These are phyloP conservation scores for Gloeostereum incarnatum DNA, from an alignment of 768 basidiomycete genomes.

Conservation along the genomic window DNA sequence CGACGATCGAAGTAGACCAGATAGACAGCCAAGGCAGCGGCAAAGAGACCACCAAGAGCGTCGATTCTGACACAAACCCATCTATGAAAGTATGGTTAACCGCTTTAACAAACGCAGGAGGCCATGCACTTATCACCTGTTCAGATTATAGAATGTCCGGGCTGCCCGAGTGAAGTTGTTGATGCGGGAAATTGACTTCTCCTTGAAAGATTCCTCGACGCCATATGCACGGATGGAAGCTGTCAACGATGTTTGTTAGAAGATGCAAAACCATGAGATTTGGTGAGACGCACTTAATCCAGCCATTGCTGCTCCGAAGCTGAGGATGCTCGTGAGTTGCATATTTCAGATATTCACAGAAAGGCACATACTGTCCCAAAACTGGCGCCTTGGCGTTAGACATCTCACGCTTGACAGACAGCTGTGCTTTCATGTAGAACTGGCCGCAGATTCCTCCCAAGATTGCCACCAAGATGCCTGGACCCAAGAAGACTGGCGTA, in stretches of 20 bases:
- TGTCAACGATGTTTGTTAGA: background rate
- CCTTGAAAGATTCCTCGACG: slow-evolving; percentile 24
- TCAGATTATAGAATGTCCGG: slow-evolving; percentile 25
- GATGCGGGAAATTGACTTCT: slow-evolving; percentile 23
- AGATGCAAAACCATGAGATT: background rate
- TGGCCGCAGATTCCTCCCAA: slow-evolving; percentile 18
- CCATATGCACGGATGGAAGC: slow-evolving; percentile 37
- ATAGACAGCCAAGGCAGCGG: slow-evolving; percentile 29
- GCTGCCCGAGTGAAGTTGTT: slow-evolving; percentile 26
- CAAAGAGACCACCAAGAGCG: slow-evolving; percentile 32
- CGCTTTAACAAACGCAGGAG: no score
- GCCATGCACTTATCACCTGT: no score
- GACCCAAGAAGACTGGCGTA: slow-evolving; percentile 18
- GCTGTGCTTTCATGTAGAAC: slow-evolving; percentile 15
- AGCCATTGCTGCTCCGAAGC: slow-evolving; percentile 46
- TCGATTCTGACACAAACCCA: slow-evolving; percentile 27
- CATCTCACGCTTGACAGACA: slow-evolving; percentile 16
- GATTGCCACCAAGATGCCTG: slow-evolving; percentile 15
- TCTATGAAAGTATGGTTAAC: no score
- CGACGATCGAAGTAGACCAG: slow-evolving; percentile 18
- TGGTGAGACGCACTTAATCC: slow-evolving; percentile 16
- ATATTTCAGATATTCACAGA: slow-evolving; percentile 7
- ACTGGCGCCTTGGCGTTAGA: slow-evolving; percentile 12
- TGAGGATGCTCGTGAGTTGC: slow-evolving; percentile 5
- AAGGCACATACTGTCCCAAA: slow-evolving; percentile 22